phyloP scores from a whole-genome alignment of 2,329 filamentous ascomycete genomes.

The Ascochyta pisi region DNA sequence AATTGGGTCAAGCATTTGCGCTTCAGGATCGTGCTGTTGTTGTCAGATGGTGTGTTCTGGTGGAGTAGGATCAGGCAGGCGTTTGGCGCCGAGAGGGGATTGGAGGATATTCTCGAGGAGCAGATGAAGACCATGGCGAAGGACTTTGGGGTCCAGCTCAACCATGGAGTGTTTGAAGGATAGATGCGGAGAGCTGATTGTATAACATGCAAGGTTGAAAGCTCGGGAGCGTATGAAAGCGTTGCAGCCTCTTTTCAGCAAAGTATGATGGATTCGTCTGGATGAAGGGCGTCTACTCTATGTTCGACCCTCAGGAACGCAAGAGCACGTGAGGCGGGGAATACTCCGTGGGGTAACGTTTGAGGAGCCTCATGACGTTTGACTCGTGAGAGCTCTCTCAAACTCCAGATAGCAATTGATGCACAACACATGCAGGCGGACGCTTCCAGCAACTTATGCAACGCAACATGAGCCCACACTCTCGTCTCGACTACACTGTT shows the following conservation, averaged over 20 bases:
- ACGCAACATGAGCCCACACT: not conserved
- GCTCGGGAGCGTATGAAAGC: not conserved
- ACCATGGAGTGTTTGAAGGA: constrained; percentile 88
- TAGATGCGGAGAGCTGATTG: constrained; percentile 47
- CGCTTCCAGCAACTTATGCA: not conserved
- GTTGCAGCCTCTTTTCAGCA: not conserved
- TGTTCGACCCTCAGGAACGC: not conserved
- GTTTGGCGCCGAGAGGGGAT: constrained; percentile 77
- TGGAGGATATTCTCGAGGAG: constrained; percentile 93
- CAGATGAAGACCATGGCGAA: constrained; percentile 87
- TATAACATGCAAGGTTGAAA: not conserved
- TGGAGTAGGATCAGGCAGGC: constrained; percentile 79
- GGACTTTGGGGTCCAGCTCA: constrained; percentile 89
- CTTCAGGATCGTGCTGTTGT: constrained; percentile 79
- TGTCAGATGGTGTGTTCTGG: constrained; percentile 83
- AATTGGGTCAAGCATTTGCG: constrained; percentile 80
- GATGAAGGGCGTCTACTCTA: not conserved
- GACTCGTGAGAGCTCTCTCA: not conserved
- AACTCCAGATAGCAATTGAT: not conserved
- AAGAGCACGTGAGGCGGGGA: not conserved
- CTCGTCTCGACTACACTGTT: constrained; percentile 4
- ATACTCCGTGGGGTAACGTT: not conserved
- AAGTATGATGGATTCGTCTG: not conserved
- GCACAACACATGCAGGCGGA: not conserved
- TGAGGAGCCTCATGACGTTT: not conserved